Base-by-base conservation (phyloP, 2,329 filamentous ascomycete genomes). In the Trichoderma guizhouense region DNA sequence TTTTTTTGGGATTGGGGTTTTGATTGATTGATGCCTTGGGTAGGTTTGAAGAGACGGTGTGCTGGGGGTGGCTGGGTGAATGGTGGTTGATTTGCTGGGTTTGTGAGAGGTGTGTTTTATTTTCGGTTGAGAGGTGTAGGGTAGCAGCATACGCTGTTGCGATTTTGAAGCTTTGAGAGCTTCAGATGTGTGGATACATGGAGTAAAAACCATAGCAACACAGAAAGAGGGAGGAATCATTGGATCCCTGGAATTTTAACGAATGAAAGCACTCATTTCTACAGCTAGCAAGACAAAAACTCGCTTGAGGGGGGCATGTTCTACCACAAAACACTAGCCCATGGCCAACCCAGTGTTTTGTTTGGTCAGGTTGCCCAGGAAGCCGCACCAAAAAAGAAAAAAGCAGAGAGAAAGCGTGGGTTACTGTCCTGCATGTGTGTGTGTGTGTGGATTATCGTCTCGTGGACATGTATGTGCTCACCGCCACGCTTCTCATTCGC, bases 401-500 rank as follows among this genome's bases (percentile, higher is more conserved):
- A 15, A 36, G 34, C 12, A 21, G 11, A 32, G n/a, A n/a, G 18
- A 28, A 47, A 34, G 43, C 39, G 43, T 47, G 43, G 18, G 43
- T n/a, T 39, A 36, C 2, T 51, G 62, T 58, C 28, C 55, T 67
- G 51, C 30, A 28, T 28, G 11, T 58, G 65, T 64, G 32, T 21
- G 24, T 61, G 34, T 60, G 64, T 58, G 60, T 64, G 60, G 43
- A 28, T 57, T 26, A 14, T 26, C 39, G 32, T 34, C 58, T 55
- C 43, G 57, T 72, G 70, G 30, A 47, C 70, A 72, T 32, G 26
- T 63, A 18, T 72, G 70, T 63, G 60, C 62, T 71, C 70, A 72
- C 70, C 70, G 70, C 70, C 57, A 68, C 32, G 30, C 12, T 26
- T 57, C 51, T 62, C 15, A 61, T 67, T 71, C 70, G 63, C 55